Evolutionary conservation across 2,329 filamentous ascomycete genomes (phyloP).

Genomic region (Beauveria medogensis): DNA sequence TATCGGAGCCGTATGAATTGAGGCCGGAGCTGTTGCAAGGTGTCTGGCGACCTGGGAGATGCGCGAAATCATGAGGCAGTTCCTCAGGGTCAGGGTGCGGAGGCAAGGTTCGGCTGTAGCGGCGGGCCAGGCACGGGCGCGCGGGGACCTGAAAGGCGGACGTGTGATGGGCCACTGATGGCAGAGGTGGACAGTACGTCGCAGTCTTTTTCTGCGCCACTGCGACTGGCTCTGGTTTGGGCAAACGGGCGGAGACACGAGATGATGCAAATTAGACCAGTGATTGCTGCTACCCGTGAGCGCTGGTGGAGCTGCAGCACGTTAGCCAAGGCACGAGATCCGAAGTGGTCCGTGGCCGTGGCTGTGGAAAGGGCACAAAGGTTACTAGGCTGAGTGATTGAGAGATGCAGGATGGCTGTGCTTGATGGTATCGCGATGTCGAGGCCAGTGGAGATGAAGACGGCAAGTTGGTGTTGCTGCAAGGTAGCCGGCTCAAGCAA

Average conservation of each 20-base stretch:
- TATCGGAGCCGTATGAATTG: conserved; percentile 23
- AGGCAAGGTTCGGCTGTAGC: not conserved
- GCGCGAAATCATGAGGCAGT: conserved; percentile 61
- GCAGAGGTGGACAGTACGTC: not conserved
- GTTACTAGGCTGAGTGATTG: too few relatives aligned
- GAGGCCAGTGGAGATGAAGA: too few relatives aligned
- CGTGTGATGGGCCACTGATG: not conserved
- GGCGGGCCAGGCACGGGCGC: not conserved
- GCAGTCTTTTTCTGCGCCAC: not conserved
- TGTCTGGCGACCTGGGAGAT: conserved; percentile 67
- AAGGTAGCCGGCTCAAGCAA: too few relatives aligned
- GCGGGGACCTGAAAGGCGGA: not conserved
- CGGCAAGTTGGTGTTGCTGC: too few relatives aligned
- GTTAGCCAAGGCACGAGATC: not conserved
- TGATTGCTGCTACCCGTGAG: conserved; percentile 5
- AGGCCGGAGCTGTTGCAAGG: conserved; percentile 33
- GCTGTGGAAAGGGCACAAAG: too few relatives aligned
- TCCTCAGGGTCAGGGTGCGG: not conserved
- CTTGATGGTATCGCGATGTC: not conserved
- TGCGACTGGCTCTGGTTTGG: not conserved
- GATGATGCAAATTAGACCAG: conserved; percentile 6
- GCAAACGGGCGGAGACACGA: not conserved
- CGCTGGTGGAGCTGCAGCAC: not conserved
- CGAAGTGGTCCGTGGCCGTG: not conserved
- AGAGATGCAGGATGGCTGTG: not conserved